Conservation (phyloP, 2,329 filamentous ascomycete species). For the Arthrobotrys musiformis region DNA sequence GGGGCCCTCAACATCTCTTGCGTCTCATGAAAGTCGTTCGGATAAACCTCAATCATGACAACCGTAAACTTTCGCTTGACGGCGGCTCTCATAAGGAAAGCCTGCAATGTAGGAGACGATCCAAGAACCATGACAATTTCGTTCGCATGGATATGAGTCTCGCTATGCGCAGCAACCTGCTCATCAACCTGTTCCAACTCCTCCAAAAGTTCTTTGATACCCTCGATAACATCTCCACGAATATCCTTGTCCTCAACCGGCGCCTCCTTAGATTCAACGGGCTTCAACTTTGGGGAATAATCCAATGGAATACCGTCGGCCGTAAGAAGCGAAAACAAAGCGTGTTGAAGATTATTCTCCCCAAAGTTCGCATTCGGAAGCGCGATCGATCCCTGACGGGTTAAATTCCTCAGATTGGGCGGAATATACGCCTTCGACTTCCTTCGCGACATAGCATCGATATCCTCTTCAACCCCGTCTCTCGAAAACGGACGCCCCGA, state of each 20-base stretch:
- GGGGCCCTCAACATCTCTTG: conserved; percentile 69
- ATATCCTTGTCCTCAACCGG: conserved; percentile 68
- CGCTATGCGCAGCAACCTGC: conserved; percentile 86
- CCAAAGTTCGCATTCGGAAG: conserved; percentile 33
- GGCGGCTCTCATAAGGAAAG: conserved; percentile 87
- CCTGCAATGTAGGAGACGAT: conserved; percentile 85
- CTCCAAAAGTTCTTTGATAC: conserved; percentile 94
- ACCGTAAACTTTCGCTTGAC: conserved; percentile 92
- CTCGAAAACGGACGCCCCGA: conserved; percentile 46
- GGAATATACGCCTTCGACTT: conserved; percentile 52
- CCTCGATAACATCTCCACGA: conserved; percentile 89
- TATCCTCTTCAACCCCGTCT: conserved; percentile 46
- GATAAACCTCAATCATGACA: conserved; percentile 79
- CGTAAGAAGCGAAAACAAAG: conserved; percentile 52
- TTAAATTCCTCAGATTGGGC: conserved; percentile 14
- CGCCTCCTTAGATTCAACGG: conserved; percentile 20
- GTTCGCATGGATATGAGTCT: conserved; percentile 91
- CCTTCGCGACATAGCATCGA: conserved; percentile 32
- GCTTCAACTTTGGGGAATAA: conserved; percentile 48
- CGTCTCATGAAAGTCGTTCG: conserved; percentile 74
- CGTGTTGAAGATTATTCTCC: conserved; percentile 42
- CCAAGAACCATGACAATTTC: conserved; percentile 92
- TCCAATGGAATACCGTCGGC: conserved; percentile 10
- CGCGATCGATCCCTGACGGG: conserved; percentile 33
- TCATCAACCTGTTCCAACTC: conserved; percentile 93